phyloP scores from a whole-genome alignment of 495 filamentous ascomycete genomes.

The Aspergillus diversus region DNA sequence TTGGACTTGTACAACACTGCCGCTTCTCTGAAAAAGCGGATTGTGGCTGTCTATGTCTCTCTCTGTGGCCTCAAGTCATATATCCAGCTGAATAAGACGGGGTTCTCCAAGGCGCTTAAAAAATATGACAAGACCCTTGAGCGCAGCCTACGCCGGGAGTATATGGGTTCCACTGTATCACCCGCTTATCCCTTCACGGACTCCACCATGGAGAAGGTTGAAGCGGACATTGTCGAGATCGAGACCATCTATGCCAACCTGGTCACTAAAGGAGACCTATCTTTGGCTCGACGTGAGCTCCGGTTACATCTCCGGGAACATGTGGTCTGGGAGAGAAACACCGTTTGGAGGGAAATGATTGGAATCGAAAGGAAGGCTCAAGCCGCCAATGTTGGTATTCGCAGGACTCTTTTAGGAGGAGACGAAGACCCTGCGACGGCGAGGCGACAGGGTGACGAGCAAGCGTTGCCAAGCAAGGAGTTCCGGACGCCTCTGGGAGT shows the following conservation, averaged over 20 bases:
- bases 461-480: conserved; percentile 64
- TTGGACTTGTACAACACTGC: conserved; percentile 74
- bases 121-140: conserved; percentile 98
- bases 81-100: conserved; percentile 93
- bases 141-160: conserved; percentile 71
- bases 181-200: conserved; percentile 75
- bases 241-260: conserved; percentile 81
- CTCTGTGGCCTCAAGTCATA: conserved; percentile 97
- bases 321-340: conserved; percentile 98
- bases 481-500: conserved; percentile 80
- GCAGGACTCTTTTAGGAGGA: conserved; percentile 76
- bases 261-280: conserved; percentile 76
- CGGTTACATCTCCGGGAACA: conserved; percentile 92
- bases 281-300: conserved; percentile 77
- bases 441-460: conserved; percentile 82
- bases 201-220: conserved; percentile 68
- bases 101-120: conserved; percentile 94
- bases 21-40: conserved; percentile 87
- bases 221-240: conserved; percentile 69
- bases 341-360: conserved; percentile 98
- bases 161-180: conserved; percentile 73
- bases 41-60: conserved; percentile 83
- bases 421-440: conserved; percentile 70
- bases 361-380: conserved; percentile 96
- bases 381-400: conserved; percentile 85